Conservation (phyloP, 129 eudicot genomes). For the Sambucus nigra region DNA sequence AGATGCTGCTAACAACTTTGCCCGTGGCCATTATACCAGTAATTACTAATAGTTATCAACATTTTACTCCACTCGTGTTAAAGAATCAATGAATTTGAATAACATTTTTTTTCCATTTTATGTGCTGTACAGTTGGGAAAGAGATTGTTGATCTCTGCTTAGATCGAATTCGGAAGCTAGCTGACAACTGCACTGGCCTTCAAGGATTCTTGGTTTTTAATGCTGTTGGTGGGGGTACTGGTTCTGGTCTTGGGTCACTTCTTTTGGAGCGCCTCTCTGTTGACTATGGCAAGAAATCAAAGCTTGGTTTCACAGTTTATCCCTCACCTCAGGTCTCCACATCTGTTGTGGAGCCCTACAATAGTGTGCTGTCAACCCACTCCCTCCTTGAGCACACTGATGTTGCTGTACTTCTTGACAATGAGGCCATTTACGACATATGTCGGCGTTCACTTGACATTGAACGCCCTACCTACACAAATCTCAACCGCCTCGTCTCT, state of each 20-base stretch:
- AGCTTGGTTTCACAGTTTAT: conserved; percentile 42
- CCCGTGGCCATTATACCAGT: conserved; percentile 46
- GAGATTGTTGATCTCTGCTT: conserved; percentile 40
- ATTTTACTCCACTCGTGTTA: background rate
- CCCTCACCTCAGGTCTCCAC: conserved; percentile 52
- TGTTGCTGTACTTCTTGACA: conserved; percentile 30
- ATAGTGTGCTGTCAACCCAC: conserved; percentile 37
- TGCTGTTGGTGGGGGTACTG: conserved; percentile 46
- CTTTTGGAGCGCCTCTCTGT: conserved; percentile 46
- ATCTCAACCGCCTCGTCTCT: conserved; percentile 37
- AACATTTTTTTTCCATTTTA: background rate
- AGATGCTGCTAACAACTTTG: conserved; percentile 45
- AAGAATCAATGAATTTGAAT: background rate
- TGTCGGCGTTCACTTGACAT: conserved; percentile 38
- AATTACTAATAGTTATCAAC: background rate
- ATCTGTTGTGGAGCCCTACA: conserved; percentile 46
- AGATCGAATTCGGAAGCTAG: conserved; percentile 37
- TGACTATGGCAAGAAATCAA: conserved; percentile 44
- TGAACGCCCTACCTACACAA: conserved; percentile 37
- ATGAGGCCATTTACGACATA: conserved; percentile 41
- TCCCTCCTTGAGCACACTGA: conserved; percentile 40
- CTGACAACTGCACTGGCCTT: conserved; percentile 40
- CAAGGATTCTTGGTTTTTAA: conserved; percentile 38
- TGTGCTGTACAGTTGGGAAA: conserved; percentile 29
- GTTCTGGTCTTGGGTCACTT: conserved; percentile 52